Evolutionary conservation across 768 basidiomycete species (phyloP), one percentile per base, ranked within the genome.

Genomic region (Paxillus ammoniavirescens): DNA sequence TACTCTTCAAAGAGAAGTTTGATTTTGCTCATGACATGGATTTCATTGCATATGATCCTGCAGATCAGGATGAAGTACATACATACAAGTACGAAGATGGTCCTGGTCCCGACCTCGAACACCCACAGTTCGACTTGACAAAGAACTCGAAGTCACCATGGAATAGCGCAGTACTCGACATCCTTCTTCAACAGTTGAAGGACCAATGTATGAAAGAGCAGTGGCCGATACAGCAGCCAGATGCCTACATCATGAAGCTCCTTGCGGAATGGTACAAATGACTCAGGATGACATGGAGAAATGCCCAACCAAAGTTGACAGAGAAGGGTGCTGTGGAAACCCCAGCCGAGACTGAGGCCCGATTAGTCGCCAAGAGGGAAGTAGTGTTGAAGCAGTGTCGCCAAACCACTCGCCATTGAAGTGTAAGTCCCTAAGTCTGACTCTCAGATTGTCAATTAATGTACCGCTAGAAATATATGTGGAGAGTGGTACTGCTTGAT

Each of bases 1-100:
- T 8, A 7, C 45, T 56, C 17, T 56, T 56, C n/a, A 49, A 52
- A 13, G 46, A 52, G 1, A 40, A 38, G 23, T 42, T 52, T 28
- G 33, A 52, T 56, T 18, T 9, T 28, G 10, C 51, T n/a, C n/a
- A 56, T 23, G 46, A 56, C 2, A 10, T 3, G 4, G 14, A 56
- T 36, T 48, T 56, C 41, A 52, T 52, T 1, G 8, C 26, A 14
- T 42, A 52, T 37, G 3, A 42, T 1, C 3, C 35, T 2, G 47
- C 52, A 2, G 8, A 23, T n/a, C 4, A 0, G 5, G 47, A 48
- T 5, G 56, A 57, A 35, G 43, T 53, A 2, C 28, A 49, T 10
- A 13, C 36, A 4, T 49, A 53, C n/a, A 5, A 49, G 28, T 44
- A 53, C 9, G 37, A 53, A n/a, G 52, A 49, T 8, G 47, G 56